Conservation (phyloP, 768 basidiomycete species). For the Tephrocybe sp. region DNA sequence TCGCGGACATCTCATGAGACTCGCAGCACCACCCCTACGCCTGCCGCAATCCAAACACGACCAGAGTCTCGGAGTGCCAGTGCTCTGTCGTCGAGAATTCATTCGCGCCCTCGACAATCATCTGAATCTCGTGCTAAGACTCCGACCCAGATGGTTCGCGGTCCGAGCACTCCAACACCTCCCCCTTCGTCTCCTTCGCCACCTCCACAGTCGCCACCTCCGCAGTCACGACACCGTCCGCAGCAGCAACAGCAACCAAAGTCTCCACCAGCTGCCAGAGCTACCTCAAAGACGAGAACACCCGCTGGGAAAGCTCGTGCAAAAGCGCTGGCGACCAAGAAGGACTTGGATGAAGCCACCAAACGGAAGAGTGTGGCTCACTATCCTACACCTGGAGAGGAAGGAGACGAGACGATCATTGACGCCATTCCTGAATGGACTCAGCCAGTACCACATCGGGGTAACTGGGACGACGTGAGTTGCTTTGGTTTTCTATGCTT, state of each 20-base stretch:
- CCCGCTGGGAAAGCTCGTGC: conserved; percentile 30
- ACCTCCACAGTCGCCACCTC: background rate
- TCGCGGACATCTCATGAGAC: conserved; percentile 23
- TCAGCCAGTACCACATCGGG: conserved; percentile 60
- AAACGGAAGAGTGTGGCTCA: conserved; percentile 59
- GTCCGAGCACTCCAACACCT: conserved; percentile 30
- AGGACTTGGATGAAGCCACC: conserved; percentile 37
- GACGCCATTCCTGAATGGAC: conserved; percentile 85
- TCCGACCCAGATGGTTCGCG: conserved; percentile 31
- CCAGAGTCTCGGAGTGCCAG: conserved; percentile 30
- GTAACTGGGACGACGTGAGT: conserved; percentile 82
- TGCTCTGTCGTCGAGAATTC: conserved; percentile 36
- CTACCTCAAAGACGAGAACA: conserved; percentile 27
- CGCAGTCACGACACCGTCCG: conserved; percentile 25
- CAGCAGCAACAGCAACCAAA: conserved; percentile 30
- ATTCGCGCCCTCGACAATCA: conserved; percentile 36
- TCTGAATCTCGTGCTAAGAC: conserved; percentile 47
- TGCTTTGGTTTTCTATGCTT: conserved; percentile 22
- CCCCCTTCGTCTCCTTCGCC: conserved; percentile 29
- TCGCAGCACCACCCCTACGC: conserved; percentile 43
- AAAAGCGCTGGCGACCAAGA: conserved; percentile 39
- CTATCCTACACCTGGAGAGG: conserved; percentile 57
- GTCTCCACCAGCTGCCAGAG: conserved; percentile 26
- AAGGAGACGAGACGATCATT: conserved; percentile 41
- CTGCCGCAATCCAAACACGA: conserved; percentile 21